These are phyloP conservation scores for Kodamaea sagamina DNA, from an alignment of 805 yeast species.

Conservation along the genomic window DNA sequence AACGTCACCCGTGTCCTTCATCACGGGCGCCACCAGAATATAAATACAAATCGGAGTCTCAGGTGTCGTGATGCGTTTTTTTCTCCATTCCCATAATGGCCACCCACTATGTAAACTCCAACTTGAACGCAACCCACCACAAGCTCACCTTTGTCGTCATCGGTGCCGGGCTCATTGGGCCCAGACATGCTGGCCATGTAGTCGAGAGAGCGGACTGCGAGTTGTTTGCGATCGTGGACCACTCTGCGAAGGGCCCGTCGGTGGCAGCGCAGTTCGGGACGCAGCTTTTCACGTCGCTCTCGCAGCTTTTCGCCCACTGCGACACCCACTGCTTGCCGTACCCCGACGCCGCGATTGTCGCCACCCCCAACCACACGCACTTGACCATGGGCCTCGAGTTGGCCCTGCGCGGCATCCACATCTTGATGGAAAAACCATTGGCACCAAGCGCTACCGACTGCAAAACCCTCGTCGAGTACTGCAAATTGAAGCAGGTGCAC, in stretches of 20 bases:
- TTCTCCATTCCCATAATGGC: conserved; percentile 2
- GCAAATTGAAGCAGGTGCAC: conserved; percentile 25
- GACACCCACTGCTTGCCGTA: conserved; percentile 19
- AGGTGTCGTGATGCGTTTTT: neutral
- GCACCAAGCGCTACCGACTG: conserved; percentile 34
- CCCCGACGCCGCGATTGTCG: conserved; percentile 42
- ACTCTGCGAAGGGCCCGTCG: conserved; percentile 30
- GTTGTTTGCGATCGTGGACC: conserved; percentile 39
- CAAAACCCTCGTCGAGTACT: conserved; percentile 28
- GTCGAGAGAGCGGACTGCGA: conserved; percentile 25
- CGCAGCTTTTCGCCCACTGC: conserved; percentile 29
- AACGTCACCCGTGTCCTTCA: neutral
- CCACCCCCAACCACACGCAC: conserved; percentile 45
- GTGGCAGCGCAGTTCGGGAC: conserved; percentile 31
- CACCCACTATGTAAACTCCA: conserved; percentile 10
- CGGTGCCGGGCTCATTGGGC: conserved; percentile 45
- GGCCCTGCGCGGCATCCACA: conserved; percentile 34
- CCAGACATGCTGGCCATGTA: conserved; percentile 42
- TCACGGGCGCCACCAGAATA: neutral
- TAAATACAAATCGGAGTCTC: neutral
- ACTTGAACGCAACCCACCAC: conserved; percentile 2
- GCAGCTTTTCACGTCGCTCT: conserved; percentile 25
- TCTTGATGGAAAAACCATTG: conserved; percentile 42
- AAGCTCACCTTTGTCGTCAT: conserved; percentile 29
- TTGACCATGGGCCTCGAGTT: conserved; percentile 31